These are phyloP conservation scores for Phytophthora pini DNA, from an alignment of 352 stramenopile genomes.

Conservation along the genomic window DNA sequence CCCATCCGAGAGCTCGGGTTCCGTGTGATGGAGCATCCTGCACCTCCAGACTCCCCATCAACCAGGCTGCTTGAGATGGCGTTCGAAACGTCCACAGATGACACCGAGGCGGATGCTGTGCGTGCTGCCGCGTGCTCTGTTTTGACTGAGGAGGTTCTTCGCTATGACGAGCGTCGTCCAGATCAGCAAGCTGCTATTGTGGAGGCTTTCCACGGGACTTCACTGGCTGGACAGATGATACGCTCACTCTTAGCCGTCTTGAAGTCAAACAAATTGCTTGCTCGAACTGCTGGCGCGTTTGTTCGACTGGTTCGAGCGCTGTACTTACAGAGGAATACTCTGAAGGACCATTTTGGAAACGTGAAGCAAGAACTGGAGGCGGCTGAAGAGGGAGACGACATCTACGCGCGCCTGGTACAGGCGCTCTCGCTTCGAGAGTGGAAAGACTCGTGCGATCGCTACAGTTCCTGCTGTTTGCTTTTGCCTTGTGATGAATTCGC, in stretches of 20 bases:
- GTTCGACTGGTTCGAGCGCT: slow-evolving; percentile 44
- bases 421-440: slow-evolving; percentile 51
- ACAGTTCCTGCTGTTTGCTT: slow-evolving; percentile 36
- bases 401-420: slow-evolving; percentile 51
- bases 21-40: slow-evolving; percentile 23
- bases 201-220: slow-evolving; percentile 23
- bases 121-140: slow-evolving; percentile 47
- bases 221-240: slow-evolving; percentile 31
- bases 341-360: slow-evolving; percentile 42
- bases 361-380: slow-evolving; percentile 30
- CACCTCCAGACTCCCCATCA: slow-evolving; percentile 7
- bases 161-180: slow-evolving; percentile 15
- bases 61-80: slow-evolving; percentile 51
- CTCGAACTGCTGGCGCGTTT: slow-evolving; percentile 32
- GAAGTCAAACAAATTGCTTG: slow-evolving; percentile 39
- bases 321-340: slow-evolving; percentile 18
- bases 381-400: slow-evolving; percentile 36
- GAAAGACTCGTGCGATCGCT: slow-evolving; percentile 38
- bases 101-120: slow-evolving; percentile 60
- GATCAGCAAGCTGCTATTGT: slow-evolving; percentile 26
- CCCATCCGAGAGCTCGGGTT: slow-evolving; percentile 58
- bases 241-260: slow-evolving; percentile 27
- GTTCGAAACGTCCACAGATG: slow-evolving; percentile 55
- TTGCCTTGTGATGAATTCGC: slow-evolving; percentile 18
- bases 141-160: slow-evolving; percentile 40